Evolutionary conservation across 306 rosid genomes (phyloP).

Genomic region (Castanopsis chinensis): DNA sequence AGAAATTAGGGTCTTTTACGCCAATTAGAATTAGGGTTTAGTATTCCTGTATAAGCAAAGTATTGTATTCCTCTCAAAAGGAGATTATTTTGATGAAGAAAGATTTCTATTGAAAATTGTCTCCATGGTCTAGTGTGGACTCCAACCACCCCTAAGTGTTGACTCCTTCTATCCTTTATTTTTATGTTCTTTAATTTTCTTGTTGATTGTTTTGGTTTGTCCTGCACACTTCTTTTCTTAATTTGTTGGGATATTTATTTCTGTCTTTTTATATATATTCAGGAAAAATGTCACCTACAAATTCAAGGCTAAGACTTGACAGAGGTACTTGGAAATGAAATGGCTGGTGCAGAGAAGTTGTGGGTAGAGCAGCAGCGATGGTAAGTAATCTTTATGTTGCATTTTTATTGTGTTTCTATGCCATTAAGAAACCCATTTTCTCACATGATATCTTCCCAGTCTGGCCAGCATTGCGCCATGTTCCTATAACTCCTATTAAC

Average conservation of each 20-base stretch:
- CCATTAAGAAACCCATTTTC: neutral
- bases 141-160: too few species aligned
- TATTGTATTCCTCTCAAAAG: too few species aligned
- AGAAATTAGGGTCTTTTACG: too few species aligned
- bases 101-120: too few species aligned
- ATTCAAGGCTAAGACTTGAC: constrained; percentile 94
- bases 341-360: constrained; percentile 85
- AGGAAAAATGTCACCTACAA: constrained; percentile 92
- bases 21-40: too few species aligned
- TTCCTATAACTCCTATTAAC: neutral
- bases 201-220: too few species aligned
- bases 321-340: constrained; percentile 89
- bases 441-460: neutral
- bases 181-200: too few species aligned
- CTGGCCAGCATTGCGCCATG: neutral
- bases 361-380: constrained; percentile 85
- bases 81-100: too few species aligned
- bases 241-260: constrained; percentile 10
- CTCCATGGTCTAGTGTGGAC: too few species aligned
- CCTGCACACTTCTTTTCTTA: neutral
- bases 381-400: constrained; percentile 55
- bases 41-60: too few species aligned
- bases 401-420: neutral
- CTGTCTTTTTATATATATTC: neutral
- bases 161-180: too few species aligned